phyloP scores from a whole-genome alignment of 495 filamentous ascomycete genomes.

The Sordaria brevicollis region DNA sequence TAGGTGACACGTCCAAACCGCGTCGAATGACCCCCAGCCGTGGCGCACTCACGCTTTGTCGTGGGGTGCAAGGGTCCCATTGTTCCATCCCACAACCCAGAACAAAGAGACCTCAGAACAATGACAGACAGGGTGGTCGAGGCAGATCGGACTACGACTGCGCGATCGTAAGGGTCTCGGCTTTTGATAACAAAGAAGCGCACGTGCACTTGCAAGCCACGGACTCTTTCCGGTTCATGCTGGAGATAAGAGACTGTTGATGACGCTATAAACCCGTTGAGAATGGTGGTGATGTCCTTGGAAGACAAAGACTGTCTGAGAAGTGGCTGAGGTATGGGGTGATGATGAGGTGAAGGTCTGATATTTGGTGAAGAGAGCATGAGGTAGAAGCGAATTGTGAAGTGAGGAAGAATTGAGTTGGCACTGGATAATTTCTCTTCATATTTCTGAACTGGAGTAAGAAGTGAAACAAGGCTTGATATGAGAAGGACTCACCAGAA shows the following conservation, averaged over 20 bases:
- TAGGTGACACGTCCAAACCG: neutral
- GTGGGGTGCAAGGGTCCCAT: neutral
- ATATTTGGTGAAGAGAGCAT: neutral
- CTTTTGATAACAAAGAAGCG: neutral
- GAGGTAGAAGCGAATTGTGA: neutral
- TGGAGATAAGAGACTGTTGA: neutral
- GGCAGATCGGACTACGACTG: neutral
- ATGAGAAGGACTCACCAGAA: constrained; percentile 52
- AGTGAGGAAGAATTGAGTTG: neutral
- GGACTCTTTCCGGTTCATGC: neutral
- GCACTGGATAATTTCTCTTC: neutral
- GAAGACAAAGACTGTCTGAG: neutral
- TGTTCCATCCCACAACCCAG: neutral
- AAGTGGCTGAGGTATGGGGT: neutral
- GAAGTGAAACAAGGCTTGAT: neutral
- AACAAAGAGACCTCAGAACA: neutral
- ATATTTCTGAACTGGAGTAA: no score
- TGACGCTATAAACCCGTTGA: neutral
- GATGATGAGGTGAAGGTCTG: neutral
- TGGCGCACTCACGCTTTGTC: neutral
- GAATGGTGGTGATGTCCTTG: neutral
- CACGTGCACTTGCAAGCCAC: neutral
- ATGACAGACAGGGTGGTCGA: neutral
- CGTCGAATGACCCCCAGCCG: neutral
- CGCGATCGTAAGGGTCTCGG: neutral